Conservation (phyloP, 1,284 basidiomycete genomes). For the Ganoderma sp. region DNA sequence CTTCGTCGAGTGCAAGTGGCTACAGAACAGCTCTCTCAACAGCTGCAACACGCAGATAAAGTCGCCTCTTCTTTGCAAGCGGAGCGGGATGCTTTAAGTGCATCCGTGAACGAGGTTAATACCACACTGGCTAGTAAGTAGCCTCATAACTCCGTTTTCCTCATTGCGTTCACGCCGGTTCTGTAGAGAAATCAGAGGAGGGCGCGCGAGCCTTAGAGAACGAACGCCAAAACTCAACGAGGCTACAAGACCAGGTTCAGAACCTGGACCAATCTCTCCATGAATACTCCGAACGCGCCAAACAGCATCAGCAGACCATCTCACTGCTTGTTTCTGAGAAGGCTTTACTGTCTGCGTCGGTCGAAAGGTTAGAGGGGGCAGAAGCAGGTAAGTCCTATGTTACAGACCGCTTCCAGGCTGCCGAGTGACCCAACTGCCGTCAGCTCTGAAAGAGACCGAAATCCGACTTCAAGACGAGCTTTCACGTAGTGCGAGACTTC, state of each 20-base stretch:
- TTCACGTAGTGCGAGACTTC: conserved; percentile 46
- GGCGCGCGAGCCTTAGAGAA: conserved; percentile 29
- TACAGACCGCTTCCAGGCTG: no score
- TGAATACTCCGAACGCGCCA: conserved; percentile 34
- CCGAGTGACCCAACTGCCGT: background rate
- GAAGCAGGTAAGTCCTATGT: conserved; percentile 39
- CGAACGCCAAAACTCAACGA: conserved; percentile 31
- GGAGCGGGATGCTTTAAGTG: conserved; percentile 20
- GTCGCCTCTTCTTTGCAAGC: conserved; percentile 17
- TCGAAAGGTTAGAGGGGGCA: conserved; percentile 43
- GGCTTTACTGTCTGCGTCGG: conserved; percentile 39
- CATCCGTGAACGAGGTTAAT: conserved; percentile 9
- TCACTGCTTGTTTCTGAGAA: conserved; percentile 48
- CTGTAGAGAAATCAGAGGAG: conserved; percentile 29
- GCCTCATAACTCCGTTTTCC: background rate
- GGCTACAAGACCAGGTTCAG: conserved; percentile 34
- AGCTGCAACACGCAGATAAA: conserved; percentile 23
- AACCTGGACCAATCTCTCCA: conserved; percentile 33
- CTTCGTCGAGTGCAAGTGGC: conserved; percentile 26
- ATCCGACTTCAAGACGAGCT: conserved; percentile 52
- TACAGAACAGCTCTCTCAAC: conserved; percentile 21
- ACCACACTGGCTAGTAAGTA: conserved; percentile 19
- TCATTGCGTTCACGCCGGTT: background rate
- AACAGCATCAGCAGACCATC: conserved; percentile 47
- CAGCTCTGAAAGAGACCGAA: conserved; percentile 57